Percentiles rank a stretch among this genome's conserved stretches.
These are phyloP conservation scores for Coniosporium apollinis DNA, from an alignment of 495 filamentous ascomycete genomes.

Conservation along the genomic window DNA sequence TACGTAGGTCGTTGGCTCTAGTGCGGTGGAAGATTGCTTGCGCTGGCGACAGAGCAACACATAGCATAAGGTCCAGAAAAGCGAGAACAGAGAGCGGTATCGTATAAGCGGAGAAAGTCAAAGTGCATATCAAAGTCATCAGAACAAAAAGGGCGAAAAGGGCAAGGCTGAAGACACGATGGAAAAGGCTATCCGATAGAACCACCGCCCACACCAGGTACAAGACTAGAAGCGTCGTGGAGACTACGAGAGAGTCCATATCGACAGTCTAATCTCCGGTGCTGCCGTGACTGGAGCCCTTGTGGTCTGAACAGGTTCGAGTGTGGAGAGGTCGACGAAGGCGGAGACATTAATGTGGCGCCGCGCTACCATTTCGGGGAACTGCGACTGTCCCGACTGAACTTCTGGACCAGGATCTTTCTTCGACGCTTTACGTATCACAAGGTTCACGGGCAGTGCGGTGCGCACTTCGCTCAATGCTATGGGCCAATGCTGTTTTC, in stretches of 20 bases:
- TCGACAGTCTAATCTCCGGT: too few species aligned
- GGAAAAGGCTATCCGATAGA: not conserved
- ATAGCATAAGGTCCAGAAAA: not conserved
- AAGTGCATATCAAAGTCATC: not conserved
- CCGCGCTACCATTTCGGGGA: conserved; percentile 1
- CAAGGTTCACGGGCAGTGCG: conserved; percentile 4
- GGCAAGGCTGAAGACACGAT: not conserved
- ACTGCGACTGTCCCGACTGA: conserved; percentile 1
- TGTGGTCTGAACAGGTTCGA: too few species aligned
- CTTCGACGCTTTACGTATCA: conserved; percentile 4
- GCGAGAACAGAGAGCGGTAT: too few species aligned
- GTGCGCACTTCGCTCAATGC: conserved; percentile 7
- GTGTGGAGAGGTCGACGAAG: too few species aligned
- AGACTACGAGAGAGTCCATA: too few species aligned
- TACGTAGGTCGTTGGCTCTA: not conserved
- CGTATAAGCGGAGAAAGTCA: too few species aligned
- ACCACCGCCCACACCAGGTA: not conserved
- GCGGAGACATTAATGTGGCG: conserved; percentile 1
- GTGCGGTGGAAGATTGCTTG: not conserved
- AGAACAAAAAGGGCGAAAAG: not conserved
- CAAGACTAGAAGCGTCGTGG: too few species aligned
- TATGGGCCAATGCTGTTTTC: conserved; percentile 5
- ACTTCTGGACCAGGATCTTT: conserved; percentile 1
- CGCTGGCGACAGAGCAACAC: not conserved
- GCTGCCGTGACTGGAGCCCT: too few species aligned